phyloP scores from a whole-genome alignment of 495 filamentous ascomycete genomes.

The Lasiosphaeriaceae sp. region DNA sequence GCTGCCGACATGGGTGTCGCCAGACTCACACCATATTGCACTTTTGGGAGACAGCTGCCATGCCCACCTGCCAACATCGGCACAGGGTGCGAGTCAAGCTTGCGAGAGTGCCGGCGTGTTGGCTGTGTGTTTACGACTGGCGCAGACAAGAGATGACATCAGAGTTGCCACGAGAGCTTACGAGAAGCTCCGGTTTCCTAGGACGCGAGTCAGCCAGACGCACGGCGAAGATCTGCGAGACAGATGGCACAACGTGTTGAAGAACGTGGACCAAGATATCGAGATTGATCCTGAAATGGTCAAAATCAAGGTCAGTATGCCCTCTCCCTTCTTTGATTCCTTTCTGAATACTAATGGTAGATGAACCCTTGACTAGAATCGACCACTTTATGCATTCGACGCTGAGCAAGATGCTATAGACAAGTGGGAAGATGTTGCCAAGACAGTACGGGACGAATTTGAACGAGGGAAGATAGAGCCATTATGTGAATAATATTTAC shows the following conservation, averaged over 20 bases:
- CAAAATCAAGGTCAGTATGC: slow-evolving; percentile 35
- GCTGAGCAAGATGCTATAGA: slow-evolving; percentile 44
- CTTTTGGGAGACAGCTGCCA: slow-evolving; percentile 49
- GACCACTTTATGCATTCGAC: slow-evolving; percentile 49
- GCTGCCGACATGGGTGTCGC: slow-evolving; percentile 43
- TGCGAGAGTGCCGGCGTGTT: slow-evolving; percentile 47
- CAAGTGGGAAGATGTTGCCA: slow-evolving; percentile 39
- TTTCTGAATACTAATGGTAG: background rate
- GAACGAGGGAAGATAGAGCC: slow-evolving; percentile 36
- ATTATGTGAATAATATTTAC: slow-evolving; percentile 19
- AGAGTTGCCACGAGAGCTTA: slow-evolving; percentile 47
- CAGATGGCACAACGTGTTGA: slow-evolving; percentile 50
- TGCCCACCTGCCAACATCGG: slow-evolving; percentile 45
- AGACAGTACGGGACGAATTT: slow-evolving; percentile 37
- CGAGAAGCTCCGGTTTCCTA: slow-evolving; percentile 48
- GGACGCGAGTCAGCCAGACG: slow-evolving; percentile 43
- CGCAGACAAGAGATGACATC: slow-evolving; percentile 37
- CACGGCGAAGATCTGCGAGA: slow-evolving; percentile 53
- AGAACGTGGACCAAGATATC: slow-evolving; percentile 40
- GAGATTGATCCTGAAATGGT: slow-evolving; percentile 51
- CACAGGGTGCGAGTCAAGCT: slow-evolving; percentile 48
- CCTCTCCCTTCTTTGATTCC: background rate
- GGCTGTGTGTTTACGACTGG: slow-evolving; percentile 41
- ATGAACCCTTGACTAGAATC: slow-evolving; percentile 26
- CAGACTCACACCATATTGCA: slow-evolving; percentile 40